Conservation (phyloP, 176 grass and related monocot species). For the Puya raimondii region DNA sequence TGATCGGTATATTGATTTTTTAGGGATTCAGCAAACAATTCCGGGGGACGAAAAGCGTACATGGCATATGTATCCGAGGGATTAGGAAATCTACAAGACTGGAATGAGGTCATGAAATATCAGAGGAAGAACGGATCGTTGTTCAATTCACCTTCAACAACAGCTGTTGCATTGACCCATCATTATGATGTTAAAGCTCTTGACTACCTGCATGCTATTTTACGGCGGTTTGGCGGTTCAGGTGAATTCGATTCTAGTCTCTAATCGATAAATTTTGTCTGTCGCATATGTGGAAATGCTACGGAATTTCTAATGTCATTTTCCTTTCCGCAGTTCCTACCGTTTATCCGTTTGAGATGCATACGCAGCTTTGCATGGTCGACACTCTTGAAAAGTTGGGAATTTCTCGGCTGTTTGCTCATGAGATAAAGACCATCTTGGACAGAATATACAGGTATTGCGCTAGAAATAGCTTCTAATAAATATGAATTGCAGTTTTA, state of each 20-base stretch:
- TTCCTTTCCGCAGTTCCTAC: conserved; percentile 42
- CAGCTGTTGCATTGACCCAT: conserved; percentile 39
- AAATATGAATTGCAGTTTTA: not conserved
- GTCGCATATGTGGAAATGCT: not conserved
- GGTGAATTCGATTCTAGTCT: conserved; percentile 17
- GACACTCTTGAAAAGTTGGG: conserved; percentile 72
- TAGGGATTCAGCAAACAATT: conserved; percentile 30
- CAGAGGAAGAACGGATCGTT: conserved; percentile 68
- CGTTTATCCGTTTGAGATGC: conserved; percentile 78
- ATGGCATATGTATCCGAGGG: conserved; percentile 64
- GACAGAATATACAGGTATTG: conserved; percentile 63
- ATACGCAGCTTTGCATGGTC: conserved; percentile 59
- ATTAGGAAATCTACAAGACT: conserved; percentile 39
- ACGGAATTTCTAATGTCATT: conserved; percentile 7
- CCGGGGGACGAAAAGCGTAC: conserved; percentile 44
- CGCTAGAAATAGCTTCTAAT: not conserved
- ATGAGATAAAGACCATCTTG: conserved; percentile 62
- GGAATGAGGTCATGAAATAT: conserved; percentile 48
- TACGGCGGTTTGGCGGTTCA: conserved; percentile 42
- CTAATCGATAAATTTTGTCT: not conserved
- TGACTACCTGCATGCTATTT: conserved; percentile 43
- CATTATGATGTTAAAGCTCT: conserved; percentile 38
- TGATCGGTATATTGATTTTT: not conserved
- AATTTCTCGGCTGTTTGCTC: conserved; percentile 50
- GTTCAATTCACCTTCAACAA: conserved; percentile 58